phyloP scores from a whole-genome alignment of 768 basidiomycete species.

The Boletus vinaceobasis region DNA sequence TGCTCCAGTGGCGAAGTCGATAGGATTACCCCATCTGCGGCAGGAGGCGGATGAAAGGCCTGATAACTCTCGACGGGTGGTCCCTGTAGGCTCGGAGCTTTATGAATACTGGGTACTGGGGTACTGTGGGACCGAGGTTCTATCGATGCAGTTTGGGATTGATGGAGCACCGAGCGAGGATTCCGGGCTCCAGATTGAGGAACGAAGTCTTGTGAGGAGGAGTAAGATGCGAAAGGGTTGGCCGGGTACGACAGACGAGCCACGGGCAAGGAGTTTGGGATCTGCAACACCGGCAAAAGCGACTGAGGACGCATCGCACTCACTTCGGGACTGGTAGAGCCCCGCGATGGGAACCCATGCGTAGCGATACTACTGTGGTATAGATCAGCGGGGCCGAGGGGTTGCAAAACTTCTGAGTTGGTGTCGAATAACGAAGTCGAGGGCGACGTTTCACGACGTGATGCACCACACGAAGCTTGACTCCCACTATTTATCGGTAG shows the following conservation, averaged over 20 bases:
- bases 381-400: conserved; percentile 12
- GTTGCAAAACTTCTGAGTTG: neutral
- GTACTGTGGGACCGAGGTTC: neutral
- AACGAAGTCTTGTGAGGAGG: neutral
- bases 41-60: neutral
- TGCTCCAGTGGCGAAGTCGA: neutral
- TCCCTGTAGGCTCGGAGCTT: neutral
- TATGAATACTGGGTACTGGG: neutral
- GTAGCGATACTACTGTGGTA: conserved; percentile 16
- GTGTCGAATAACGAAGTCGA: conserved; percentile 4
- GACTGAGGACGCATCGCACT: neutral
- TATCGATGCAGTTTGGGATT: neutral
- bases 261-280: neutral
- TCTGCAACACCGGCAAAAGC: neutral
- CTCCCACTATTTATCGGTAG: neutral
- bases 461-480: neutral
- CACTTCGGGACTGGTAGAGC: neutral
- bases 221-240: neutral
- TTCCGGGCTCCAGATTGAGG: neutral
- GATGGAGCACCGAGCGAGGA: neutral
- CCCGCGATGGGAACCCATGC: conserved; percentile 2
- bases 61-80: neutral
- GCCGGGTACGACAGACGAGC: neutral
- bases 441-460: conserved; percentile 3
- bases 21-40: neutral